phyloP scores from a whole-genome alignment of 2,329 filamentous ascomycete genomes.

The Magnaporthiopsis poae region DNA sequence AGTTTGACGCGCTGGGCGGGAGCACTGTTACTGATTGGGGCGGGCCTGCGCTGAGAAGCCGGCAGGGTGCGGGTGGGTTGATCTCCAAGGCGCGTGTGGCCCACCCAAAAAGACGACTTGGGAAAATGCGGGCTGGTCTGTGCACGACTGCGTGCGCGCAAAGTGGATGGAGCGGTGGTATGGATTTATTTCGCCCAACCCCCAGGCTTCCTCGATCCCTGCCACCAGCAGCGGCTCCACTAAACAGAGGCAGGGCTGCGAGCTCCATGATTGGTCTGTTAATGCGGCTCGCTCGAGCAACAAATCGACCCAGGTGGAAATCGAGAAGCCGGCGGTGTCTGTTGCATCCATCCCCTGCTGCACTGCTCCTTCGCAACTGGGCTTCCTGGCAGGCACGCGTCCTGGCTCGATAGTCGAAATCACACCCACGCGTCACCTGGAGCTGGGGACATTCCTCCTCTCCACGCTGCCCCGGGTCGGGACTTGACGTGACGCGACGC shows the following conservation, averaged over 20 bases:
- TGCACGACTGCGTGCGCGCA: background rate
- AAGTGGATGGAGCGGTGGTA: background rate
- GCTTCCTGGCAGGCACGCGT: background rate
- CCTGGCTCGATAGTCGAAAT: background rate
- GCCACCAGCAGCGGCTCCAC: background rate
- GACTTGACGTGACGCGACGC: background rate
- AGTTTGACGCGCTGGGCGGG: constrained; percentile 44
- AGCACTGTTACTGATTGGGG: constrained; percentile 48
- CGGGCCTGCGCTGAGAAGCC: background rate
- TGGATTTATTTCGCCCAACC: background rate
- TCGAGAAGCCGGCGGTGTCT: background rate
- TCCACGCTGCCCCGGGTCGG: background rate
- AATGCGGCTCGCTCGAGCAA: background rate
- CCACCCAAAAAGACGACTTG: background rate
- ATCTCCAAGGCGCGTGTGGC: background rate
- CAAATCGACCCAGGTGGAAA: background rate
- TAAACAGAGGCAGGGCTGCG: background rate
- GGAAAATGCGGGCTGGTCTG: background rate
- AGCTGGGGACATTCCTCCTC: background rate
- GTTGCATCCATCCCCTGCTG: background rate
- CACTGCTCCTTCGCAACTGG: background rate
- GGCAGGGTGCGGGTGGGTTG: background rate
- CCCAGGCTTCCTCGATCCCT: background rate
- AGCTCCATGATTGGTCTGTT: background rate
- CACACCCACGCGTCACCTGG: background rate